phyloP scores from a whole-genome alignment of 169 alveolate genomes.

The Eimeria sp. region DNA sequence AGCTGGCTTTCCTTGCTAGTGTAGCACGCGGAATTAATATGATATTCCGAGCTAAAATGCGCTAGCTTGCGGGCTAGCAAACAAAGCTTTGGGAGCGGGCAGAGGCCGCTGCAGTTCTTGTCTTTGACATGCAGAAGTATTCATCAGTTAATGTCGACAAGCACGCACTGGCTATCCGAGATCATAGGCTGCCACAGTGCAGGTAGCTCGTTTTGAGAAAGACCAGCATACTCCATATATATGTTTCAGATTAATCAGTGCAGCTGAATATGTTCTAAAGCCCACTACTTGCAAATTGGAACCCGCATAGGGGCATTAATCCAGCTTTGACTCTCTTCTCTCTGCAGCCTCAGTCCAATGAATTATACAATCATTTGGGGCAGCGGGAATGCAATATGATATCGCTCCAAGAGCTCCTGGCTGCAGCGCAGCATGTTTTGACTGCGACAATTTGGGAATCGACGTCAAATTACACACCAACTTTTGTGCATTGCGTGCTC shows the following conservation, averaged over 20 bases:
- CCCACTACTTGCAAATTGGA: background rate
- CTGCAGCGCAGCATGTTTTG: background rate
- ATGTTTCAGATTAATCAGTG: background rate
- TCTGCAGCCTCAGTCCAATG: background rate
- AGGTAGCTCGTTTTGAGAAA: background rate
- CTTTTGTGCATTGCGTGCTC: background rate
- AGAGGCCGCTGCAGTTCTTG: background rate
- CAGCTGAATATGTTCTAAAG: background rate
- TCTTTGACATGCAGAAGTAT: background rate
- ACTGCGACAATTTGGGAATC: background rate
- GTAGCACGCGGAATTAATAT: background rate
- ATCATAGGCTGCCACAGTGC: background rate
- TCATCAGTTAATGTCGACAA: background rate
- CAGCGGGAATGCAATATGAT: background rate
- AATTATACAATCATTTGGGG: background rate
- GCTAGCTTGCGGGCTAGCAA: background rate
- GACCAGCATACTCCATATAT: background rate
- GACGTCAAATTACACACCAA: background rate
- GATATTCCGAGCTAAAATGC: background rate
- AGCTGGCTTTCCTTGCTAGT: background rate
- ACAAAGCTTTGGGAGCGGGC: background rate
- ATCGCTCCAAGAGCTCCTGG: background rate
- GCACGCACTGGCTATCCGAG: background rate
- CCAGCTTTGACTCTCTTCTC: background rate
- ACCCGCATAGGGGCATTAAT: background rate